Base-by-base conservation (phyloP, 139 green algal species). In the Micromonas pusilla region DNA sequence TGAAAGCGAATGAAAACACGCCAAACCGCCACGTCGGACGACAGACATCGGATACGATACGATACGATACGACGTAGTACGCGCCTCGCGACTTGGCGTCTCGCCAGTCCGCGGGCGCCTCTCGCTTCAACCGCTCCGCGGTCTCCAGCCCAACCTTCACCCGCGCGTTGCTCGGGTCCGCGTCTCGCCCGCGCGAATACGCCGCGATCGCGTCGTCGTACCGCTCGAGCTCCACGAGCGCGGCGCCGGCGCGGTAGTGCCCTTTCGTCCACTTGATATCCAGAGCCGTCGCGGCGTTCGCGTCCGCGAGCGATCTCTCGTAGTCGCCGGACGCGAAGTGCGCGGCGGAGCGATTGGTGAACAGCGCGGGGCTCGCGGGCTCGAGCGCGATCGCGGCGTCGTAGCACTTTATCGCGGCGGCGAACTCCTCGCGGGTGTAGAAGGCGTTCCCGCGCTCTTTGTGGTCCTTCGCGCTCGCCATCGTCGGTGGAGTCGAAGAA, bases 171-270 rank as follows among this genome's bases (percentile, higher is more conserved):
- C 45, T 57, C 45, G 45, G 45, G 16, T 57, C 45, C 45, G 16
- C 9, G 45, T 9, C 16, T 57, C 9, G 16, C 45, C 45, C 45
- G 9, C 9, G 9, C 9, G 9, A 16, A 16, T 32, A 70, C 13
- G 63, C 63, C 13, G 9, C 63, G 13, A 21, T 16, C 13, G 63
- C 63, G 13, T 32, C 63, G 63, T 13, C 63, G 63, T 38, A 21
- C 9, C 30, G 26, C 13, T 70, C 63, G 13, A 70, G 9, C 63
- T 6, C 63, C 9, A 16, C 26, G 26, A 70, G 30, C 63, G 63
- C 63, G 26, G 63, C 63, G 63, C 63, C 63, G 9, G 30, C 63
- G 63, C 63, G 63, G 63, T 32, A 70, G 63, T 70, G 63, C 9
- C 26, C 63, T 16, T 70, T 70, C 9, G 63, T 16, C 63, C 63